Base-by-base conservation (phyloP, 495 filamentous ascomycete species). In the Aspergillus panamensis region DNA sequence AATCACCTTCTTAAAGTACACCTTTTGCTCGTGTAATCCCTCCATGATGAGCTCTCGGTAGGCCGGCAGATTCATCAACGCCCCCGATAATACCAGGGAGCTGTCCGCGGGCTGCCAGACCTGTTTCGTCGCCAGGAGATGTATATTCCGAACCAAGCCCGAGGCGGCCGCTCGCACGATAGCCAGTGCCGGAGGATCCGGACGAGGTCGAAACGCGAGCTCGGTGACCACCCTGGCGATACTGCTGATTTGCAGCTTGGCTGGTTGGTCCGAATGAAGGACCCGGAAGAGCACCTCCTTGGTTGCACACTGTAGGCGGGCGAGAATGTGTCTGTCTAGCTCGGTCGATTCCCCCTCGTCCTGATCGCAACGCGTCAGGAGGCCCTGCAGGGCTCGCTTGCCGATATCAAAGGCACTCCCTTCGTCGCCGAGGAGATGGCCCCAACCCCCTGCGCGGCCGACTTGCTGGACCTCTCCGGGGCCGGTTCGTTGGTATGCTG, bases 401-500 rank as follows among this genome's bases (percentile, higher is more conserved):
- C 42, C 42, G 16, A 45, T 45, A 45, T 45, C n/a, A 19, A 45
- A 45, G 14, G n/a, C 42, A 45, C 42, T 45, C 14, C 42, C 42
- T 16, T 45, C 42, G 42, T 45, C 42, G 1, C 42, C 42, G 16
- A 45, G 42, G 9, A 45, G n/a, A 20, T 45, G 42, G n/a, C 42
- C 42, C 42, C 42, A 45, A 1, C 42, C 42, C 17, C 42, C 42
- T 10, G 42, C 42, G 6, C 42, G 42, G 9, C 42, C 42, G 1
- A 45, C 42, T 7, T 45, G 16, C 7, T 20, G n/a, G 4, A 45
- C 19, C 9, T 20, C 42, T 20, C n/a, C 42, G 9, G 3, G 6
- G 17, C 9, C 42, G 6, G 4, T 10, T 20, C 42, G 20, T 7
- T 17, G n/a, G 17, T 45, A 45, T 20, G 42, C 42, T 9, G n/a